Percentiles rank a stretch among this genome's conserved stretches.
These are phyloP conservation scores for Phytopythium chamaehyphon DNA, from an alignment of 352 stramenopile species.

Conservation along the genomic window DNA sequence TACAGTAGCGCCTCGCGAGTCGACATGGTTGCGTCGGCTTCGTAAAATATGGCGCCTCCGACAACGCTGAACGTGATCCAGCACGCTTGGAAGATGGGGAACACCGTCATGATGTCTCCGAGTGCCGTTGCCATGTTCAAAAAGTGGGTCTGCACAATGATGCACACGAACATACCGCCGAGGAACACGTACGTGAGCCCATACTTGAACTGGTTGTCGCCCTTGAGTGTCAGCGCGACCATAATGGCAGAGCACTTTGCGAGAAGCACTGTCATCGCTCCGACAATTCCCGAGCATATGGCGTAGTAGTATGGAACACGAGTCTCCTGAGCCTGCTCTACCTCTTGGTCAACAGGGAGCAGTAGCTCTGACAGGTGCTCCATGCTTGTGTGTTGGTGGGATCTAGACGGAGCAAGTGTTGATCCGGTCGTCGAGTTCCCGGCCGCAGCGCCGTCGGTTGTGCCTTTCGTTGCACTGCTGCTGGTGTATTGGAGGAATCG, in stretches of 20 bases:
- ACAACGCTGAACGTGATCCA: slow-evolving; percentile 89
- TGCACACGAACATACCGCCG: slow-evolving; percentile 82
- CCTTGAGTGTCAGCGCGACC: slow-evolving; percentile 78
- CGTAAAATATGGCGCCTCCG: slow-evolving; percentile 81
- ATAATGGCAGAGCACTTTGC: slow-evolving; percentile 86
- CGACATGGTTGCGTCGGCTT: slow-evolving; percentile 54
- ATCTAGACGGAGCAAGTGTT: background rate
- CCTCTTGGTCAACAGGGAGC: slow-evolving; percentile 19
- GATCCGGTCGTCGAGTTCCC: background rate
- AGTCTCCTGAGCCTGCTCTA: slow-evolving; percentile 27
- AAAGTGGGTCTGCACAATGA: slow-evolving; percentile 85
- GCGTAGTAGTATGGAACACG: slow-evolving; percentile 84
- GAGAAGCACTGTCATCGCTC: slow-evolving; percentile 78
- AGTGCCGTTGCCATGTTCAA: slow-evolving; percentile 82
- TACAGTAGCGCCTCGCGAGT: slow-evolving; percentile 66
- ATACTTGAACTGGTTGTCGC: slow-evolving; percentile 86
- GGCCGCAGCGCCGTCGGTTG: slow-evolving; percentile 14
- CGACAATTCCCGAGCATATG: slow-evolving; percentile 83
- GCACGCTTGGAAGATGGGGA: slow-evolving; percentile 84
- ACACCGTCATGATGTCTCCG: slow-evolving; percentile 88
- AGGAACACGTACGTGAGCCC: slow-evolving; percentile 83
- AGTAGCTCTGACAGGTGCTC: slow-evolving; percentile 25
- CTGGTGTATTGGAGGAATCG: slow-evolving; percentile 36
- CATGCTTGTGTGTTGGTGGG: slow-evolving; percentile 13
- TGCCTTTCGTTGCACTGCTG: slow-evolving; percentile 5